phyloP scores from a whole-genome alignment of 2,329 filamentous ascomycete species.

The Lasiodiplodia theobromae region DNA sequence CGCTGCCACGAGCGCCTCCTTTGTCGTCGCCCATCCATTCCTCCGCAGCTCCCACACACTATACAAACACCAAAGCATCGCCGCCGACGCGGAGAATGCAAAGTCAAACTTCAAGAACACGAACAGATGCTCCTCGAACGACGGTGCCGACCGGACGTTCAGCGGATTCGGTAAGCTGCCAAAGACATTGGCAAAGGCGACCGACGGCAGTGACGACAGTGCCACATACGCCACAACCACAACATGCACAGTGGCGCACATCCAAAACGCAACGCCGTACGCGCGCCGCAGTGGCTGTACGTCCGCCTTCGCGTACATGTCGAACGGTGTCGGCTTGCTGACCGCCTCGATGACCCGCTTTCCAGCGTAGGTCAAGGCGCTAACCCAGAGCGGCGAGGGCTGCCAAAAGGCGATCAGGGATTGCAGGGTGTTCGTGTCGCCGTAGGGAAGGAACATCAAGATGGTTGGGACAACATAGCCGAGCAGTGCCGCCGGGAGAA shows the following conservation, averaged over 20 bases:
- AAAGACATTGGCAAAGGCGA: neutral
- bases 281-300: neutral
- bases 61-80: constrained; percentile 22
- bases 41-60: constrained; percentile 27
- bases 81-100: neutral
- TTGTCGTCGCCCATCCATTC: constrained; percentile 18
- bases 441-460: constrained; percentile 37
- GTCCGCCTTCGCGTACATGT: constrained; percentile 2
- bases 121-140: neutral
- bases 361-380: neutral
- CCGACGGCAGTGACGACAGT: neutral
- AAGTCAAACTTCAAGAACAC: constrained; percentile 20
- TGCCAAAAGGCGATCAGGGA: constrained; percentile 36
- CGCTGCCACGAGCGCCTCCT: neutral
- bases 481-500: constrained; percentile 36
- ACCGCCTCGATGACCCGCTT: neutral
- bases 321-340: neutral
- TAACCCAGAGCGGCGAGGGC: neutral
- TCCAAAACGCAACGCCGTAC: constrained; percentile 1
- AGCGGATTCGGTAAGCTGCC: constrained; percentile 28
- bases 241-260: neutral
- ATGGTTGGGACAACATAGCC: constrained; percentile 38
- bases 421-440: constrained; percentile 31
- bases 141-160: neutral
- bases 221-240: neutral